Evolutionary conservation across 768 basidiomycete genomes (phyloP).

Genomic region (Galerina sulciceps): DNA sequence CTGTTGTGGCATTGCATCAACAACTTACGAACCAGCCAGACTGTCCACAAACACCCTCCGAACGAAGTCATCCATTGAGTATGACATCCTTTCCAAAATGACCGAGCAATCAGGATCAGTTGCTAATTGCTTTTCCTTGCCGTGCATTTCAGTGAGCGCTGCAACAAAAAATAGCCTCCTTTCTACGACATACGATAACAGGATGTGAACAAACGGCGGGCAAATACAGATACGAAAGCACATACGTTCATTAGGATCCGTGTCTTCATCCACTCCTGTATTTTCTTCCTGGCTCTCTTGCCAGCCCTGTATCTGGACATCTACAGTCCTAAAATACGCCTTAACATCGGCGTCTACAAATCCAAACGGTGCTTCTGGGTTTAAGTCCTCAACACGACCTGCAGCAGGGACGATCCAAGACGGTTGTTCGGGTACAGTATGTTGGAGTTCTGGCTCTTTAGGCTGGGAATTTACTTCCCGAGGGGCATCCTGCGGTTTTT

Average conservation of each 20-base stretch:
- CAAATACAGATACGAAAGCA: constrained; percentile 5
- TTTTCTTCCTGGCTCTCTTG: constrained; percentile 58
- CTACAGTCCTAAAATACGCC: constrained; percentile 90
- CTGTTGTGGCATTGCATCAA: neutral
- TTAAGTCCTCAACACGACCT: constrained; percentile 37
- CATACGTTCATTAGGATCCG: constrained; percentile 75
- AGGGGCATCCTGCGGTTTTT: constrained; percentile 43
- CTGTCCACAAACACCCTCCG: constrained; percentile 88
- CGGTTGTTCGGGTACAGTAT: constrained; percentile 44
- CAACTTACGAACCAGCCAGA: constrained; percentile 83
- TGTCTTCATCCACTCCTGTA: constrained; percentile 39
- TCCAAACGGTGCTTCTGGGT: constrained; percentile 84
- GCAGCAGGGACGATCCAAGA: constrained; percentile 70
- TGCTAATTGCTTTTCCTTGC: constrained; percentile 87
- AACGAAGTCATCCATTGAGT: constrained; percentile 98
- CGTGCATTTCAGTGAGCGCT: constrained; percentile 82
- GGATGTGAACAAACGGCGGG: neutral
- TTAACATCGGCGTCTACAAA: constrained; percentile 89
- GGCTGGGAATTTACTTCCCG: constrained; percentile 28
- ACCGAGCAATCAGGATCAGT: constrained; percentile 95
- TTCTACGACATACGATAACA: constrained; percentile 55
- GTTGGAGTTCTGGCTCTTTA: constrained; percentile 14
- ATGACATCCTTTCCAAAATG: constrained; percentile 85
- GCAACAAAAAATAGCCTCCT: constrained; percentile 79
- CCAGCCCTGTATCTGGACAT: constrained; percentile 88